Conservation (phyloP, 2,329 filamentous ascomycete species). For the Pezicula rhizophila region DNA sequence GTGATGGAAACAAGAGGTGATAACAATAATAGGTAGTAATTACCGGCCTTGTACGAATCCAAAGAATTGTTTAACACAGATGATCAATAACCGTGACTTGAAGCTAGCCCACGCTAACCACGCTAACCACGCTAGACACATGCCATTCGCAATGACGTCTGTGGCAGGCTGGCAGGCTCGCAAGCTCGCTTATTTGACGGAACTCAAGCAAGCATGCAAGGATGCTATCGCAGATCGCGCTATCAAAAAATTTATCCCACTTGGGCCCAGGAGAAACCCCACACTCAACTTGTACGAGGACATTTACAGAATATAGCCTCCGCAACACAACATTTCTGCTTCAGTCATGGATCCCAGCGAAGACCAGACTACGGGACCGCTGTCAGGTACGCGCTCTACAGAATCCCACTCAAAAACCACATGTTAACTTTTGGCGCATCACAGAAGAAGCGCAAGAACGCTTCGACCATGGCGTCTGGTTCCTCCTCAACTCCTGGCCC, state of each 20-base stretch:
- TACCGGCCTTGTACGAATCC: too few relatives aligned
- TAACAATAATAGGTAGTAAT: too few relatives aligned
- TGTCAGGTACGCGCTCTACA: constrained; percentile 12
- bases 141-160: too few relatives aligned
- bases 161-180: too few relatives aligned
- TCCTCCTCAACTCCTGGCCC: constrained; percentile 81
- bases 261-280: background rate
- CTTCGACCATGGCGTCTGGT: constrained; percentile 84
- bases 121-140: too few relatives aligned
- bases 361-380: constrained; percentile 2
- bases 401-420: background rate
- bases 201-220: too few relatives aligned
- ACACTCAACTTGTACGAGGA: constrained; percentile 3
- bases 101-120: too few relatives aligned
- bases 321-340: constrained; percentile 10
- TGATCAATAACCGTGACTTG: too few relatives aligned
- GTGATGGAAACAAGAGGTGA: too few relatives aligned
- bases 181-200: background rate
- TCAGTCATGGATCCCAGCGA: constrained; percentile 11
- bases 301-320: constrained; percentile 13
- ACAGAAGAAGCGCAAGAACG: constrained; percentile 51
- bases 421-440: constrained; percentile 7
- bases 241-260: constrained; percentile 10
- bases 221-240: background rate
- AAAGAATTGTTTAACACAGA: too few relatives aligned